Base-by-base conservation (phyloP, 768 basidiomycete genomes). In the Tricholoma bakamatsutake region DNA sequence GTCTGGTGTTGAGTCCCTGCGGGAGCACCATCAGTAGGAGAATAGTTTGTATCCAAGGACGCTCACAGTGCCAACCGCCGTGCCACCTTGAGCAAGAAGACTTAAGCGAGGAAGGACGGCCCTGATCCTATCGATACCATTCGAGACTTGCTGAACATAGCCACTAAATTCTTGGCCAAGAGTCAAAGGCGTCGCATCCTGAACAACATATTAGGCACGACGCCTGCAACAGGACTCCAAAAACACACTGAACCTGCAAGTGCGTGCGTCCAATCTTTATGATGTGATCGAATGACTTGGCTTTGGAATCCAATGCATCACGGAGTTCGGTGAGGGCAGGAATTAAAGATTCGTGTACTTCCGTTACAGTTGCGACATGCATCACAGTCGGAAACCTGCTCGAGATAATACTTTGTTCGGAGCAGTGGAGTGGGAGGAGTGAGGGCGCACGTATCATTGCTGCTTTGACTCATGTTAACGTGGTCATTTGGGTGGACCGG, bases 401-500 rank as follows among this genome's bases (percentile, higher is more conserved):
- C 35, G 55, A 45, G 37, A 34, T 40, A 31, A 54, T 17, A 24
- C 21, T 45, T 27, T 31, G 28, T 10, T 37, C 31, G 18, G 17
- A n/a, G 39, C 5, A 42, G 4, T 47, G 56, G 46, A 58, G 52
- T 4, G 4, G 24, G 12, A 15, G 1, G 27, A 40, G 21, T 40
- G 45, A 33, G 13, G 13, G 18, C 48, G 35, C 69, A 93, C 93
- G 95, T 94, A 73, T 99, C 97, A 66, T 99, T 99, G 67, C 93
- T 95, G 61, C 93, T 96, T 72, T 98, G 96, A 70, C 92, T 93
- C 90, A 89, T 96, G 78, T 99, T 99, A 64, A 98, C 95, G 73
- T 99, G 97, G 68, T 99, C 97, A 71, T 99, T 99, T 35, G 97
- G 97, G 69, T 99, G 97, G 1, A 99, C 95, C 8, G 97, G 97